phyloP scores from a whole-genome alignment of 2,329 filamentous ascomycete genomes.

The Hymenoscyphus albidus region DNA sequence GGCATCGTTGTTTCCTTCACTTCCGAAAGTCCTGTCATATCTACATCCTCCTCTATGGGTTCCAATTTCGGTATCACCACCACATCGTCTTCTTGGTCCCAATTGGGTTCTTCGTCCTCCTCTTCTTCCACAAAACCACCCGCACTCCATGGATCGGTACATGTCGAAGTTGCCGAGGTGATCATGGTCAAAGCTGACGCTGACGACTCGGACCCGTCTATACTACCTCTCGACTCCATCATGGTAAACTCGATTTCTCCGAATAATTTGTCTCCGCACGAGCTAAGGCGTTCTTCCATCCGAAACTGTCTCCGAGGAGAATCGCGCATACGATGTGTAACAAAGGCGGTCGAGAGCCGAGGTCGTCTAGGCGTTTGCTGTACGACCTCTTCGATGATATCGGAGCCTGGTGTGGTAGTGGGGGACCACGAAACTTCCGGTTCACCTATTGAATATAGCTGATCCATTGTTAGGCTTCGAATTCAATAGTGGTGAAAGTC shows the following conservation, averaged over 20 bases:
- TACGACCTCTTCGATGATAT: slow-evolving; percentile 28
- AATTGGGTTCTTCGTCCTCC: slow-evolving; percentile 32
- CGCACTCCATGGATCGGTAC: slow-evolving; percentile 30
- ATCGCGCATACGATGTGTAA: slow-evolving; percentile 15
- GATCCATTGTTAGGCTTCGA: slow-evolving; percentile 22
- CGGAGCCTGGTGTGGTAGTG: slow-evolving; percentile 24
- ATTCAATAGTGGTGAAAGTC: slow-evolving; percentile 7
- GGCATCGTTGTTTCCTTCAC: slow-evolving; percentile 37
- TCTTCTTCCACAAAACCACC: slow-evolving; percentile 29
- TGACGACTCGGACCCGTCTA: slow-evolving; percentile 31
- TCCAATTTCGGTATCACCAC: slow-evolving; percentile 53
- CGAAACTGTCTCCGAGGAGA: slow-evolving; percentile 21
- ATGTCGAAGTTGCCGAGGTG: slow-evolving; percentile 29
- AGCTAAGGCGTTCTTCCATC: slow-evolving; percentile 16
- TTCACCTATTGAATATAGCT: slow-evolving; percentile 18
- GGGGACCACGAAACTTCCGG: slow-evolving; percentile 21
- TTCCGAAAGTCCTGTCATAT: slow-evolving; percentile 50
- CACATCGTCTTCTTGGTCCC: slow-evolving; percentile 38
- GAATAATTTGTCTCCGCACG: slow-evolving; percentile 13
- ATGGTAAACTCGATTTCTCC: slow-evolving; percentile 23
- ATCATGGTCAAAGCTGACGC: slow-evolving; percentile 28
- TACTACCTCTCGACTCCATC: slow-evolving; percentile 26
- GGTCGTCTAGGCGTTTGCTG: slow-evolving; percentile 14
- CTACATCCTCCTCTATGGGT: slow-evolving; percentile 47
- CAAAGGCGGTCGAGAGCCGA: slow-evolving; percentile 12